phyloP scores from a whole-genome alignment of 208 protist species.

The Wallacemonas sp. region DNA sequence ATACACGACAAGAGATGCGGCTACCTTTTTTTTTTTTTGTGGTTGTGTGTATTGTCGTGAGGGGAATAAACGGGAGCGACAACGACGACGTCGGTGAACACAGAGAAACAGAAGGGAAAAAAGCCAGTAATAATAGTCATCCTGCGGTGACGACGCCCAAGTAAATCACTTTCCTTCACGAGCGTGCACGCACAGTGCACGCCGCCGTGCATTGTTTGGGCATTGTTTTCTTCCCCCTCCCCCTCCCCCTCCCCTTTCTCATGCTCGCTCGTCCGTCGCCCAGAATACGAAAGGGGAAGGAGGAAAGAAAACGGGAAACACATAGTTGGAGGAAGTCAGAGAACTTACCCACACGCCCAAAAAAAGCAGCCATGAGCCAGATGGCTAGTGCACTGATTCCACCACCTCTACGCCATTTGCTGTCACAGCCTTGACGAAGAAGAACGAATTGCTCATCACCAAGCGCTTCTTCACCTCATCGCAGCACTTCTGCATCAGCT shows the following conservation, averaged over 20 bases:
- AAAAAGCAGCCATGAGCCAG: neutral
- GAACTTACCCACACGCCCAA: neutral
- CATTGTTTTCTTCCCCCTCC: neutral
- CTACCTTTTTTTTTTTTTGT: conserved; percentile 4
- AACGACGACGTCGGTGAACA: neutral
- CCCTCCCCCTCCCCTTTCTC: neutral
- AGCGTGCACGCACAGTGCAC: no score
- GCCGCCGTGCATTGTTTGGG: no score
- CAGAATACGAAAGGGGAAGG: no score
- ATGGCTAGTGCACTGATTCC: conserved; percentile 45
- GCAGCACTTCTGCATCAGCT: conserved; percentile 94
- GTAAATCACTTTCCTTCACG: no score
- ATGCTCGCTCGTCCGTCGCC: neutral
- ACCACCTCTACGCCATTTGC: conserved; percentile 82
- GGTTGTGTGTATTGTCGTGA: neutral
- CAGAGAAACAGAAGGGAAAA: conserved; percentile 15
- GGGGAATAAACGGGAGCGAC: conserved; percentile 4
- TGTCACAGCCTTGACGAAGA: conserved; percentile 93
- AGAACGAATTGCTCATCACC: conserved; percentile 84
- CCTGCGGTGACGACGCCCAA: neutral
- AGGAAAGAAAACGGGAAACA: neutral
- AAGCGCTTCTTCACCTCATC: conserved; percentile 90
- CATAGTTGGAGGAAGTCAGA: neutral
- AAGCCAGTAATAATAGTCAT: neutral
- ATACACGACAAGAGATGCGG: no score